Conservation (phyloP, 805 yeast genomes). For the Yarrowia osloensis region DNA sequence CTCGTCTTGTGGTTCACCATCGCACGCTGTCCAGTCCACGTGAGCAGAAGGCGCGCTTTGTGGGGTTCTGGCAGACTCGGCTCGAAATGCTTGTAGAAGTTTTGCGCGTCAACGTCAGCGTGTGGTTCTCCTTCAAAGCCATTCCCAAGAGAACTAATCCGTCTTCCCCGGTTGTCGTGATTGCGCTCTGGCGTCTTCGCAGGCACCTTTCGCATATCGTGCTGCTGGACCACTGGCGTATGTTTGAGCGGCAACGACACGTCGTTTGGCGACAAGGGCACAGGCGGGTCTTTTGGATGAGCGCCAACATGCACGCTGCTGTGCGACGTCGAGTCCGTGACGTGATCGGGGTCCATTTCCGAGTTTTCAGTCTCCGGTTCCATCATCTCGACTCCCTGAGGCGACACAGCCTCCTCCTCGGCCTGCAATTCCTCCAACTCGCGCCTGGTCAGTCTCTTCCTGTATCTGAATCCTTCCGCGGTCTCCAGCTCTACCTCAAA, state of each 20-base stretch:
- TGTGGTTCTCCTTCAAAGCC: conserved; percentile 66
- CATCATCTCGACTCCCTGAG: neutral
- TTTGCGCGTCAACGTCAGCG: conserved; percentile 54
- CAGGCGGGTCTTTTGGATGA: neutral
- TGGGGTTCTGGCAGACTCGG: conserved; percentile 68
- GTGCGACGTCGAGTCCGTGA: conserved; percentile 2
- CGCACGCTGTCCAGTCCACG: conserved; percentile 50
- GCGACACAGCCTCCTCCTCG: neutral
- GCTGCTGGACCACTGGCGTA: neutral
- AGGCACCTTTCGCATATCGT: conserved; percentile 1
- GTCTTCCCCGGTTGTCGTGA: conserved; percentile 57
- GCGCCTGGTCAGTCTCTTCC: neutral
- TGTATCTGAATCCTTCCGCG: conserved; percentile 19
- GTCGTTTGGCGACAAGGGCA: neutral
- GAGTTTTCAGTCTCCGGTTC: conserved; percentile 17
- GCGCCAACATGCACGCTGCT: conserved; percentile 3
- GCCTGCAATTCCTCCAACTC: conserved; percentile 21
- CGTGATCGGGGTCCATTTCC: conserved; percentile 12
- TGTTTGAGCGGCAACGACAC: conserved; percentile 5
- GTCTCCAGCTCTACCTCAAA: conserved; percentile 29
- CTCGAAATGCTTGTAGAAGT: conserved; percentile 65
- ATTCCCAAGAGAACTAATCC: conserved; percentile 73
- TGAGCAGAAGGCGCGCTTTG: conserved; percentile 65
- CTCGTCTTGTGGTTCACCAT: conserved; percentile 44
- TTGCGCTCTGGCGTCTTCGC: conserved; percentile 33